Base-by-base conservation (phyloP, 2,329 filamentous ascomycete species). In the Fusarium paranaense region DNA sequence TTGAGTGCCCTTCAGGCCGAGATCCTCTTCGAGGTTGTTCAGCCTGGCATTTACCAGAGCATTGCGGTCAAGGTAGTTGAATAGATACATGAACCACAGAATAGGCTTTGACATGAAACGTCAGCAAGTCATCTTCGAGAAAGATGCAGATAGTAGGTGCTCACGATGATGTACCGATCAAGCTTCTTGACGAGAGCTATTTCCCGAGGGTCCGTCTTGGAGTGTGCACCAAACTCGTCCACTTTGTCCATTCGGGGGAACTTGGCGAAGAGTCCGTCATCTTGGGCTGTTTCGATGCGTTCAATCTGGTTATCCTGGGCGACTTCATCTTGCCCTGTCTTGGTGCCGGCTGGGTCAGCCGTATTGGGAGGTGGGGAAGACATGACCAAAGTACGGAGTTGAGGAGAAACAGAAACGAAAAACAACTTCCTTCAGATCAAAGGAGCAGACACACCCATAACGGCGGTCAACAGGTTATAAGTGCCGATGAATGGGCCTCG, bases 11-110 rank as follows among this genome's bases (percentile, higher is more conserved):
- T 80, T 78, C 32, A 91, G 78, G 1, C 83, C 80, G 2, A 91
- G 79, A 50, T 90, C 88, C 6, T 85, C 82, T 47, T 89, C 86
- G 2, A 91, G 80, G 2, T 87, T 87, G 65, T 89, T 86, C 5
- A 91, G 78, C 27, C 86, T 82, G 3, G 89, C 89, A 20, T 88
- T 87, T 6, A 89, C 88, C 64, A 90, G 88, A 40, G 90, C 88
- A 61, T 88, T 88, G 16, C 86, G 81, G 67, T 89, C 87, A 3
- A 87, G 80, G 42, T 82, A 83, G 38, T 82, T 82, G 38, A 83
- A 76, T 1, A 82, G 81, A n/a, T 86, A 86, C 78, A 86, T 84
- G 10, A 80, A 71, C 73, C 81, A 82, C 3, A 82, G 30, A 62
- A 81, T 81, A 0, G 81, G 80, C 75, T 81, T 0, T 5, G 33